Percentiles rank a stretch among this genome's conserved stretches.
phyloP scores from a whole-genome alignment of 192 early-diverging fungal species.

The Linnemannia exigua region DNA sequence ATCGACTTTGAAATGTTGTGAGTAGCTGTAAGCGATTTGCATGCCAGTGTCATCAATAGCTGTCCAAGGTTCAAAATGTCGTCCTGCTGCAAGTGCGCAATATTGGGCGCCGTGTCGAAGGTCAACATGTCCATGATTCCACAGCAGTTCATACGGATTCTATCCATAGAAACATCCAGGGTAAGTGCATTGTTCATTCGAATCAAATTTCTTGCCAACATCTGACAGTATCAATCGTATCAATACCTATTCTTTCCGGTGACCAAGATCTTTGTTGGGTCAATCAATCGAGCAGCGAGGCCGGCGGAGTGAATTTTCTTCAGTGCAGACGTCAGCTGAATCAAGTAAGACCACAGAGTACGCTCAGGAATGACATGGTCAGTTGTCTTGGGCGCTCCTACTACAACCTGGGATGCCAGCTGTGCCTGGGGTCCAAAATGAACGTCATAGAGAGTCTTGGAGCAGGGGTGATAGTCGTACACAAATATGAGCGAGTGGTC shows the following conservation, averaged over 20 bases:
- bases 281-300: slow-evolving; percentile 84
- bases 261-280: slow-evolving; percentile 86
- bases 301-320: slow-evolving; percentile 87
- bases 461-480: slow-evolving; percentile 93
- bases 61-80: slow-evolving; percentile 88
- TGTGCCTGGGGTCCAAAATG: slow-evolving; percentile 76
- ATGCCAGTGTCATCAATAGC: slow-evolving; percentile 82
- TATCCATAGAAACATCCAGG: slow-evolving; percentile 25
- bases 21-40: slow-evolving; percentile 75
- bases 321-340: slow-evolving; percentile 83
- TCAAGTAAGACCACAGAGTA: slow-evolving; percentile 85
- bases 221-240: neutral
- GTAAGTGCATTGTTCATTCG: neutral
- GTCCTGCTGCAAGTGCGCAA: slow-evolving; percentile 80
- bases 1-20: slow-evolving; percentile 83
- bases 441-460: slow-evolving; percentile 76
- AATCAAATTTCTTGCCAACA: neutral
- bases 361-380: slow-evolving; percentile 72
- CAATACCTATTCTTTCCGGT: slow-evolving; percentile 85
- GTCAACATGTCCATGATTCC: slow-evolving; percentile 81
- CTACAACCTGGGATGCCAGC: slow-evolving; percentile 46
- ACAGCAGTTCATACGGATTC: slow-evolving; percentile 80
- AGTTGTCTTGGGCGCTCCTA: slow-evolving; percentile 48
- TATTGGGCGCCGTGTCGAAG: slow-evolving; percentile 77
- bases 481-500: slow-evolving; percentile 98